phyloP scores from a whole-genome alignment of 192 early-diverging fungal species.

The Coemansia sp. region DNA sequence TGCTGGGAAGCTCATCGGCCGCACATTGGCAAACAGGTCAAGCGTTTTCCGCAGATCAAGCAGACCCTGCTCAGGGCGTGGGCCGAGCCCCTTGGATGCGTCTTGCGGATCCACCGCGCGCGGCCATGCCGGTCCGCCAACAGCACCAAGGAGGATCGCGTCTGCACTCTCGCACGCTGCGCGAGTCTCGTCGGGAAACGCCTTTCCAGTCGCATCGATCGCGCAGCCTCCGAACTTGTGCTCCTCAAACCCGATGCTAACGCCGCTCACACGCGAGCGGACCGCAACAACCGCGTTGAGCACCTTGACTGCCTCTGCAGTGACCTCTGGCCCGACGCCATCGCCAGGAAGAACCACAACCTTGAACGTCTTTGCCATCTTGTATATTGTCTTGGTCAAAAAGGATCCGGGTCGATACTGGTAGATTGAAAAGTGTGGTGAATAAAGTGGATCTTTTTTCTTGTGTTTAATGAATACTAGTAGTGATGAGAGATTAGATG shows the following conservation, averaged over 20 bases:
- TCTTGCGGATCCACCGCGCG: constrained; percentile 64
- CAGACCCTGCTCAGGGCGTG: constrained; percentile 93
- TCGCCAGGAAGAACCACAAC: constrained; percentile 89
- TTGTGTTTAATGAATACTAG: constrained; percentile 1
- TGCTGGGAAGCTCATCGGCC: constrained; percentile 92
- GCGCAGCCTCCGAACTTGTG: constrained; percentile 89
- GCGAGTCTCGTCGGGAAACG: constrained; percentile 82
- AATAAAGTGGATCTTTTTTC: not conserved
- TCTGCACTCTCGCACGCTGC: constrained; percentile 77
- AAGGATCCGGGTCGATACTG: not conserved
- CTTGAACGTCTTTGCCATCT: constrained; percentile 53
- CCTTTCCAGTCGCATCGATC: constrained; percentile 86
- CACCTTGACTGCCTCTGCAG: constrained; percentile 86
- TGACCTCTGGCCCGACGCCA: constrained; percentile 95
- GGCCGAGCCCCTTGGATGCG: constrained; percentile 67
- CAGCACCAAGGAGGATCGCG: constrained; percentile 96
- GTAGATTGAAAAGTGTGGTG: too few relatives aligned
- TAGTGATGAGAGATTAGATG: constrained; percentile 29
- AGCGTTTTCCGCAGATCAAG: constrained; percentile 89
- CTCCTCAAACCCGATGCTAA: constrained; percentile 70
- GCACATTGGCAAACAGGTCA: constrained; percentile 94
- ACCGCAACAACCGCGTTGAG: constrained; percentile 74
- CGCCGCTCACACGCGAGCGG: constrained; percentile 59
- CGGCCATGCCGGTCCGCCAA: constrained; percentile 97
- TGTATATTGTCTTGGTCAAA: not conserved